Percentiles rank a stretch among this genome's conserved stretches.
Conservation (phyloP, 2,329 filamentous ascomycete genomes). For the Colletotrichum siamense region DNA sequence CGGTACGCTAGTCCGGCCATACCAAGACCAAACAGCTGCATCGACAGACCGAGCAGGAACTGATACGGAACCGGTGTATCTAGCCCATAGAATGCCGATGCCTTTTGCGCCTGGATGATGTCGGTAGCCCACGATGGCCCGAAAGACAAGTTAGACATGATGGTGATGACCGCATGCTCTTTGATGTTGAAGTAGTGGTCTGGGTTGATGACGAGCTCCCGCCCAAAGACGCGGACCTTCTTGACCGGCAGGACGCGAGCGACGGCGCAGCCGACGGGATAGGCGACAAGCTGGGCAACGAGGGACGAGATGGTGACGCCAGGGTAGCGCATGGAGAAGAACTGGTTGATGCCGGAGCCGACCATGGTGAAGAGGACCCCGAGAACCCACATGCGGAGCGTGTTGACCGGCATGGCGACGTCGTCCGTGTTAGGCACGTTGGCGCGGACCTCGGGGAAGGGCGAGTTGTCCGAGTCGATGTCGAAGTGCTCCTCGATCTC, state of each 20-base stretch:
- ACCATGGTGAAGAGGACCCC: conserved; percentile 37
- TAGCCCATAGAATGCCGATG: conserved; percentile 46
- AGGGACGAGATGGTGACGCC: conserved; percentile 40
- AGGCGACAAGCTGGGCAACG: conserved; percentile 42
- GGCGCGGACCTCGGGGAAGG: conserved; percentile 43
- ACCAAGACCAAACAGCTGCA: conserved; percentile 54
- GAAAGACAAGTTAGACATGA: conserved; percentile 57
- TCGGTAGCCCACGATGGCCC: conserved; percentile 46
- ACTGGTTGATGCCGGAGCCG: conserved; percentile 38
- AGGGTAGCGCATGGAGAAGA: conserved; percentile 42
- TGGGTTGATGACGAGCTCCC: conserved; percentile 48
- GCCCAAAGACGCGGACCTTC: conserved; percentile 34
- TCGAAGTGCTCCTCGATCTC: conserved; percentile 12
- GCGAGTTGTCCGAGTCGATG: conserved; percentile 31
- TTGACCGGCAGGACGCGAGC: conserved; percentile 36
- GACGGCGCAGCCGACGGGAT: conserved; percentile 39
- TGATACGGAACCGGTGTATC: conserved; percentile 45
- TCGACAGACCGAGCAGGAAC: conserved; percentile 48
- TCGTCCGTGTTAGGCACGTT: conserved; percentile 46
- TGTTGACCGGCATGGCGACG: conserved; percentile 36
- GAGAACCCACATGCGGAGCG: conserved; percentile 39
- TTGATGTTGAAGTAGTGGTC: conserved; percentile 55
- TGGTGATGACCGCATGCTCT: conserved; percentile 56
- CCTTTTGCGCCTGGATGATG: conserved; percentile 49
- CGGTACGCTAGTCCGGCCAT: conserved; percentile 45